Base-by-base conservation (phyloP, 1,284 basidiomycete genomes). In the Exobasidium rhododendri region DNA sequence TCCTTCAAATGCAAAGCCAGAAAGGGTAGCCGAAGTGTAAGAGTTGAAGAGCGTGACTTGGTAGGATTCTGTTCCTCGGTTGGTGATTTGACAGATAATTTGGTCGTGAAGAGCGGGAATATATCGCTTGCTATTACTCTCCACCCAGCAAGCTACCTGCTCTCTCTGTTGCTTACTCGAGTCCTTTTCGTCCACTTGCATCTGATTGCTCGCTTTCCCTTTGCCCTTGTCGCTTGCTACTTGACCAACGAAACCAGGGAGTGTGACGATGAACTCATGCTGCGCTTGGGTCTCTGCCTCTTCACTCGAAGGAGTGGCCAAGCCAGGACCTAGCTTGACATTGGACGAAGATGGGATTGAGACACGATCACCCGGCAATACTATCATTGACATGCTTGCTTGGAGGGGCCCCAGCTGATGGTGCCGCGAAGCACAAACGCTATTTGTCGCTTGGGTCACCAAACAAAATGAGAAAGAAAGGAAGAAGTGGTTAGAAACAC, bases 1-100 rank as follows among this genome's bases (percentile, higher is more conserved):
- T 22, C 77, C 77, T 56, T 78, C 75, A 32, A 79, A 79, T 14
- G 71, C 63, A 26, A 79, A 71, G 7, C 66, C 73, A 4, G 77
- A 74, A 2, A 79, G 62, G 7, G 68, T 71, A 26, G 69, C 70
- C 1, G 55, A 71, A 1, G 73, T 65, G 10, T 22, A 29, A 20
- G 57, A 53, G 2, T 68, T 64, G 47, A 70, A 70, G 20, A 79
- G 68, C 13, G 76, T 62, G 30, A 71, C 62, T 10, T 70, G 72
- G 56, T 77, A 79, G 17, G 66, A 67, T 31, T 79, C 77, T 14
- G 67, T 56, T 20, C 69, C 67, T 14, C 73, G 68, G 32, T 67
- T 66, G 7, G 74, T 74, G 56, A 79, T 72, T 47, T 78, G 76
- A 17, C 65, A 71, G 50, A 79, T 62, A 6, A 79, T 70, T 0